Evolutionary conservation across 179 eudicot species (phyloP).

Genomic region (Camellia oleifera): DNA sequence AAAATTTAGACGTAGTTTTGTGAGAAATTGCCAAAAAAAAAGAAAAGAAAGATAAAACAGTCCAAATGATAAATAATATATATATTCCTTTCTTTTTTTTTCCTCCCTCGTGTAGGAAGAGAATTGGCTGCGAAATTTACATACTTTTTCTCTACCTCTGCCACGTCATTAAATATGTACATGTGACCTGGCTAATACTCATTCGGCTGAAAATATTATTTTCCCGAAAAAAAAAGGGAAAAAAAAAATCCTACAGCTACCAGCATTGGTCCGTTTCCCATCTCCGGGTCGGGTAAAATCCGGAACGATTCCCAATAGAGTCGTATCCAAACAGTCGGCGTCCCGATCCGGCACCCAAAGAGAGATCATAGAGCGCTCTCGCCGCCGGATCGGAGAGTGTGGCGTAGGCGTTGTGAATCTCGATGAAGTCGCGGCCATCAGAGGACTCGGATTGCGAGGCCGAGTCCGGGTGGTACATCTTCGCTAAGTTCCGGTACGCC

Average conservation of each 20-base stretch:
- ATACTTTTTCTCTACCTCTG: not conserved
- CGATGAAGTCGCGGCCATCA: conserved; percentile 33
- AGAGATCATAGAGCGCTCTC: conserved; percentile 53
- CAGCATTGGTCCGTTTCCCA: conserved; percentile 95
- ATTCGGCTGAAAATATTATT: not conserved
- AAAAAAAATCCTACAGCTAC: conserved; percentile 27
- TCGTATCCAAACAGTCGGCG: conserved; percentile 1
- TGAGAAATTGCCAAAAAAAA: not conserved
- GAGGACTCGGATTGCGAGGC: conserved; percentile 15
- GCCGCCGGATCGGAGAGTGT: conserved; percentile 77
- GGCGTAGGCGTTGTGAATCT: conserved; percentile 65
- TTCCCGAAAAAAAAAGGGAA: not conserved
- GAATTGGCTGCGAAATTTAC: not conserved
- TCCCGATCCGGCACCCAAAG: conserved; percentile 18
- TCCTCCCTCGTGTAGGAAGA: not conserved
- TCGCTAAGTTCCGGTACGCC: conserved; percentile 61
- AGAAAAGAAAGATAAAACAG: not conserved
- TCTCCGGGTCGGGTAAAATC: conserved; percentile 40
- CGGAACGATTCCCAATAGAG: conserved; percentile 14
- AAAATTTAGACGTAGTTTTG: no score
- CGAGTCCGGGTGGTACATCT: conserved; percentile 56
- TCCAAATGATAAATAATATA: no score
- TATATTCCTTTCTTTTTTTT: not conserved
- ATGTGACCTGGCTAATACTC: not conserved
- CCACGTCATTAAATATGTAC: not conserved